Base-by-base conservation (phyloP, 1,284 basidiomycete genomes). In the Pisolithus thermaeus region DNA sequence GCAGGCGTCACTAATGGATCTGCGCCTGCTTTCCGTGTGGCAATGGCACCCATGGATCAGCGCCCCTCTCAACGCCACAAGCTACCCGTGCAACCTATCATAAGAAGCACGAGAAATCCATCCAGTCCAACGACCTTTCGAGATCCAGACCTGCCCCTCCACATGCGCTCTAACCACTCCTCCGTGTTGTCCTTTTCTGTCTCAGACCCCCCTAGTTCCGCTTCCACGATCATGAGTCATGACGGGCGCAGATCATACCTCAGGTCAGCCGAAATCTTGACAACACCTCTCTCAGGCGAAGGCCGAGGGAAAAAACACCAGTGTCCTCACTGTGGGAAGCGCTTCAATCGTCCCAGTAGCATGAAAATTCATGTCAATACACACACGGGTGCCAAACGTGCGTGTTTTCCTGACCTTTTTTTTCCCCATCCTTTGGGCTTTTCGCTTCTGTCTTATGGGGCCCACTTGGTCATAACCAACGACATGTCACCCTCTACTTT, bases 301-400 rank as follows among this genome's bases (percentile, higher is more conserved):
- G 63, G 63, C 5, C 59, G 63, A 50, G 66, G 63, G 36, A 78
- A 80, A 59, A 78, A 79, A 58, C 84, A 88, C 56, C 72, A 79
- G 38, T 88, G 85, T 56, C 74, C 76, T 0, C 79, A 78, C 38
- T 89, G 86, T 65, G 70, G 70, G 53, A 86, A 87, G 65, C 73
- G 83, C 25, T 89, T 89, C 72, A 88, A 87, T 65, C 76, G 87
- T 7, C 87, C 86, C 3, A 89, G 86, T 58, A 87, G 85, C 62
- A 74, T 89, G 52, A 73, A 78, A 53, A 88, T 87, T 52, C 86
- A 89, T 64, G 75, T 83, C 58, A 87, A 89, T 61, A 87, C 83
- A 3, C 87, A 89, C 66, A 88, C 86, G 16, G 86, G 86, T 18
- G 85, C 78, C 16, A 85, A 81, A 61, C 85, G 85, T 88, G 67